These are phyloP conservation scores for Wickerhamiella infanticola DNA, from an alignment of 1,139 yeast genomes.

Conservation along the genomic window DNA sequence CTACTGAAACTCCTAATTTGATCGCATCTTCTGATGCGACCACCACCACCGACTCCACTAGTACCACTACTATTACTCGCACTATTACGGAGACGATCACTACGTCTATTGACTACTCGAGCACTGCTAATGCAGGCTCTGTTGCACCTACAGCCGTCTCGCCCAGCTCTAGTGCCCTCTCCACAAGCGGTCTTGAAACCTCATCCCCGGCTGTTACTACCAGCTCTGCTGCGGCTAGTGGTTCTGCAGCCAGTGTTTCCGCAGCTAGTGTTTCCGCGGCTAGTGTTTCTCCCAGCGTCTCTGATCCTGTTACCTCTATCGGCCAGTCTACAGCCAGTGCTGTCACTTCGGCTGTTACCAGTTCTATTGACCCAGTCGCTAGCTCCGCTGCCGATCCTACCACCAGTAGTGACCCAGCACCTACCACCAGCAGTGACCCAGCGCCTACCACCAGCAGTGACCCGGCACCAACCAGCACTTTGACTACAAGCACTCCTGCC, in stretches of 20 bases:
- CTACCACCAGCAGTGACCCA: not conserved
- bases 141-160: too few species aligned
- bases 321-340: too few species aligned
- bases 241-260: too few species aligned
- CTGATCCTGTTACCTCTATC: conserved; percentile 16
- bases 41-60: not conserved
- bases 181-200: too few species aligned
- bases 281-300: conserved; percentile 8
- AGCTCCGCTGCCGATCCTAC: conserved; percentile 7
- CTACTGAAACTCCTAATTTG: conserved; percentile 9
- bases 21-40: conserved; percentile 1
- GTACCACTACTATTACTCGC: conserved; percentile 10
- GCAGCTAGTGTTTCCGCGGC: too few species aligned
- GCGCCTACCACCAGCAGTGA: not conserved
- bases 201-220: not conserved
- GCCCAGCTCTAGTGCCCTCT: too few species aligned
- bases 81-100: conserved; percentile 5
- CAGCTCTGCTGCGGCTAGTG: conserved; percentile 7
- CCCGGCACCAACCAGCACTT: not conserved
- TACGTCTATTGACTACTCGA: not conserved
- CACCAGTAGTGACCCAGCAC: not conserved
- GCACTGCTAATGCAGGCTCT: too few species aligned
- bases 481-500: conserved; percentile 2
- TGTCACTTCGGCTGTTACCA: too few species aligned
- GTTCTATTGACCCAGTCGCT: too few species aligned